Base-by-base conservation (phyloP, 2,329 filamentous ascomycete genomes). In the Lithohypha guttulata region DNA sequence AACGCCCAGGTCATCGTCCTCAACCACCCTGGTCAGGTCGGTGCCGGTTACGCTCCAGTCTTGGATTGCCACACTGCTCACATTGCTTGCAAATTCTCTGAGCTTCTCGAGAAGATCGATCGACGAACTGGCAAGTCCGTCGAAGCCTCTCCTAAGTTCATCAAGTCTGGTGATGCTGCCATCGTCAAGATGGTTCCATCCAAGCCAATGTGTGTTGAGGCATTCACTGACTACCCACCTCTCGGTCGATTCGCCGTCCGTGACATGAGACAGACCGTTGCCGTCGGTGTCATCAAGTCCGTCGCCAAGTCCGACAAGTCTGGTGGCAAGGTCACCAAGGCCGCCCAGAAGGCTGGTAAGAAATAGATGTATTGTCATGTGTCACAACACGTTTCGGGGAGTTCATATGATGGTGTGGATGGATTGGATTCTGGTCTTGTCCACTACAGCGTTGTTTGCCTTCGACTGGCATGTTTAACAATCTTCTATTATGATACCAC, bases 171-270 rank as follows among this genome's bases (percentile, higher is more conserved):
- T 82, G 91, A 98, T 70, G 89, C 91, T 57, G 89, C 89, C 70
- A 98, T 98, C 74, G 91, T 98, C 76, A 96, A 95, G 86, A 96
- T 98, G 91, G 66, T 95, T 77, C 91, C 91, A 67, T 95, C 89
- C 76, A 98, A 98, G 87, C 91, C 91, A 67, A 98, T 98, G 91
- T 98, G 91, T 71, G 91, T 98, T 70, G 91, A 98, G 85, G 75
- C 91, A 59, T 98, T 96, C 86, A 95, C 87, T 62, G 86, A 95
- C 65, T 98, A 96, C 79, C 89, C 91, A 63, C 91, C 91, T 69
- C 86, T 98, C 61, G 91, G 91, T 69, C 89, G 91, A 81, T 98
- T 98, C 79, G 91, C 91, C 69, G 91, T 98, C 78, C 89, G 89
- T 82, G 89, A 95, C 74, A 95, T 95, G 87, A 59, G 66, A 46